These are phyloP conservation scores for Hylodesmum podocarpum DNA, from an alignment of 306 rosid species.

Conservation along the genomic window DNA sequence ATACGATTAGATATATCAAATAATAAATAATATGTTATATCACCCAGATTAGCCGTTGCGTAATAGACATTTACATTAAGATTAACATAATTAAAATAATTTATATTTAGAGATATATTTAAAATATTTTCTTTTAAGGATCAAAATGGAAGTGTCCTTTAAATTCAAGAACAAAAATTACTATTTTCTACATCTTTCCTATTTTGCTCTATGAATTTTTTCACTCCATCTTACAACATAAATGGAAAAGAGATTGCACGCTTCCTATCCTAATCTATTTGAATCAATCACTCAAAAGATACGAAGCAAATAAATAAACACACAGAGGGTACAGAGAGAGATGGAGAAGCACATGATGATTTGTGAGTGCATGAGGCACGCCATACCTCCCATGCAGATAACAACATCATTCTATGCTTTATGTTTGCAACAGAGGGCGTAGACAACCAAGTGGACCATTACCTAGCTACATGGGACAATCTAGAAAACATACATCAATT, in stretches of 20 bases:
- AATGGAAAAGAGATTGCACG: constrained; percentile 11
- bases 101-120: too few species aligned
- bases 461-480: constrained; percentile 40
- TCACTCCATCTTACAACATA: neutral
- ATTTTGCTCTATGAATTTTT: too few species aligned
- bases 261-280: neutral
- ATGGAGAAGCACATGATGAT: constrained; percentile 29
- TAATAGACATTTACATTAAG: too few species aligned
- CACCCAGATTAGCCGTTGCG: too few species aligned
- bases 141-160: too few species aligned
- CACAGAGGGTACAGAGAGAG: neutral
- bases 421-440: constrained; percentile 30
- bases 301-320: neutral
- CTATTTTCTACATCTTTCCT: too few species aligned
- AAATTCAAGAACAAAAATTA: too few species aligned
- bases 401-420: constrained; percentile 60
- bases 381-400: constrained; percentile 64
- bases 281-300: neutral
- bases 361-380: constrained; percentile 66
- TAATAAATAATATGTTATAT: too few species aligned
- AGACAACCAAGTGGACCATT: constrained; percentile 42
- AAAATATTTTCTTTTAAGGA: too few species aligned
- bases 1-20: too few species aligned
- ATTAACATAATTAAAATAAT: too few species aligned
- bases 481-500: constrained; percentile 28